phyloP scores from a whole-genome alignment of 2,329 filamentous ascomycete species.

The Microcyclospora tardicrescens region DNA sequence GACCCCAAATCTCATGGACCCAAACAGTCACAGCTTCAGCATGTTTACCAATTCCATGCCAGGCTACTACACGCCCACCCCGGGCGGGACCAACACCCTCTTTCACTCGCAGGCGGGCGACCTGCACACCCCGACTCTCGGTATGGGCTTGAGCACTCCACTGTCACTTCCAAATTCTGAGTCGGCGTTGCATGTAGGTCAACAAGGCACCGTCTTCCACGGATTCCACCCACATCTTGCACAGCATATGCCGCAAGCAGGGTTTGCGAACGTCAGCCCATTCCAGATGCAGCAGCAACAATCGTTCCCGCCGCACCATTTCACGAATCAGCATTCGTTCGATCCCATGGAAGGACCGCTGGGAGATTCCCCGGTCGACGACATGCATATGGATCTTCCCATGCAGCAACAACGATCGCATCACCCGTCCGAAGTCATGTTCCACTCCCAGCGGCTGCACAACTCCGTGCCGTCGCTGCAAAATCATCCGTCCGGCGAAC shows the following conservation, averaged over 20 bases:
- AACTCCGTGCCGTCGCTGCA: constrained; percentile 33
- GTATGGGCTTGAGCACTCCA: constrained; percentile 64
- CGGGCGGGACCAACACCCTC: constrained; percentile 64
- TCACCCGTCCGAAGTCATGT: constrained; percentile 47
- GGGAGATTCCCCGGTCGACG: constrained; percentile 54
- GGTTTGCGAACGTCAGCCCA: constrained; percentile 53
- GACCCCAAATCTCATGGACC: constrained; percentile 78
- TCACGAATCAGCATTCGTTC: constrained; percentile 69
- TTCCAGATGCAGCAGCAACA: constrained; percentile 46
- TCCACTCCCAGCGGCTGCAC: constrained; percentile 37
- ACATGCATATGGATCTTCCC: constrained; percentile 41
- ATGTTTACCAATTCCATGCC: constrained; percentile 66
- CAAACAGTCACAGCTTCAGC: constrained; percentile 68
- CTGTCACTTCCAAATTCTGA: constrained; percentile 67
- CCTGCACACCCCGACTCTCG: constrained; percentile 62
- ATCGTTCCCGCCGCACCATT: constrained; percentile 64
- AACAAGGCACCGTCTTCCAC: constrained; percentile 47
- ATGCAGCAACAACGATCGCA: constrained; percentile 49
- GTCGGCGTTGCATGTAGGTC: constrained; percentile 47
- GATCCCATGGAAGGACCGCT: constrained; percentile 54
- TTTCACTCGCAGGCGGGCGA: constrained; percentile 74
- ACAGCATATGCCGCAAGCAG: constrained; percentile 42
- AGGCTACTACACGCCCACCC: constrained; percentile 79
- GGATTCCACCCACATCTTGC: constrained; percentile 50
- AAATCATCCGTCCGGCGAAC: constrained; percentile 31